A percentile compares a stretch with the other conserved stretches of the same genome.
phyloP scores from a whole-genome alignment of 2,329 filamentous ascomycete species.

The Talaromyces funiculosus region DNA sequence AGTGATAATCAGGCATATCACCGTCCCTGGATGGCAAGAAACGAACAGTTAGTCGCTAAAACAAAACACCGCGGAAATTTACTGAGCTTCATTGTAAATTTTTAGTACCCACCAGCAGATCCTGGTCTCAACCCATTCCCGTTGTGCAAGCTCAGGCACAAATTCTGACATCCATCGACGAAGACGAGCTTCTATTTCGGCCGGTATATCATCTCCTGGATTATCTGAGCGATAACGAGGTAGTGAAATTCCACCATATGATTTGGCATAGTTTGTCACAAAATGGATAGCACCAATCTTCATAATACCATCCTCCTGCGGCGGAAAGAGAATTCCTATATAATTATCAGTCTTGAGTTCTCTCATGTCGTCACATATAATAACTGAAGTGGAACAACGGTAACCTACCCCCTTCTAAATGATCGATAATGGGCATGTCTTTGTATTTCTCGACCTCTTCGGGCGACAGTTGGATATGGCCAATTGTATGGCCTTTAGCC shows the following conservation, averaged over 20 bases:
- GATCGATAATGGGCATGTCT: constrained; percentile 47
- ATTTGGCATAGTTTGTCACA: background rate
- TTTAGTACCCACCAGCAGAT: constrained; percentile 49
- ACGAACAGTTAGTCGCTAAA: background rate
- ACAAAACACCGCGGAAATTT: no score
- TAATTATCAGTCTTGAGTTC: no score
- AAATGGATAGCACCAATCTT: constrained; percentile 25
- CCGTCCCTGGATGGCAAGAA: constrained; percentile 27
- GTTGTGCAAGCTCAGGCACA: constrained; percentile 48
- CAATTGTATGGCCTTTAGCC: constrained; percentile 52
- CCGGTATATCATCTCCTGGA: constrained; percentile 42
- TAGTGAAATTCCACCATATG: constrained; percentile 20
- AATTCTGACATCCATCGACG: constrained; percentile 47
- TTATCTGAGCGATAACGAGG: constrained; percentile 27
- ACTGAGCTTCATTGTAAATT: no score
- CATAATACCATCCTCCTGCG: constrained; percentile 23
- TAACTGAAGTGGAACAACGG: background rate
- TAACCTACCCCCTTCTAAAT: constrained; percentile 40
- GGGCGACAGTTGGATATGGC: constrained; percentile 45
- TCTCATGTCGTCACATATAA: no score
- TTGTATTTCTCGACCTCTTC: constrained; percentile 44
- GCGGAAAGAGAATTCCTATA: constrained; percentile 41
- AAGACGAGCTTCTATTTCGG: constrained; percentile 41
- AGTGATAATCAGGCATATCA: constrained; percentile 51
- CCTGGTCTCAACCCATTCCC: constrained; percentile 44